phyloP scores from a whole-genome alignment of 331 rosid species.

The Acacia concinna region DNA sequence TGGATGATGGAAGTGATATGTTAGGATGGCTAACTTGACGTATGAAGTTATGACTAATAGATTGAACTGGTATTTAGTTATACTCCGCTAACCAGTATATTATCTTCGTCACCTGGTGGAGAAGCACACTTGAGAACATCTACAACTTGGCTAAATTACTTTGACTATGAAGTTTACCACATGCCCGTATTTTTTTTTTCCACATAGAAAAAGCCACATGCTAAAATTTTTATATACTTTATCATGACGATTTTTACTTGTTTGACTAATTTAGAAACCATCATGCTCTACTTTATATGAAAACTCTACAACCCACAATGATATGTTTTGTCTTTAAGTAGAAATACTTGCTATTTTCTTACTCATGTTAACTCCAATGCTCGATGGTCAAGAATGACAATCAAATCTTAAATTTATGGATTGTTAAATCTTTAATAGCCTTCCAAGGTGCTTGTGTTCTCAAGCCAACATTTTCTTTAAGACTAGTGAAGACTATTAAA shows the following conservation, averaged over 20 bases:
- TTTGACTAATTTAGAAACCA: not conserved
- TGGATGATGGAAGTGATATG: not conserved
- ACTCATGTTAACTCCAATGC: not conserved
- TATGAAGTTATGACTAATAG: not conserved
- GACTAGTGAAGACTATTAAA: constrained; percentile 6
- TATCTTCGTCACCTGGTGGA: not conserved
- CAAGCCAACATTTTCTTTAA: not conserved
- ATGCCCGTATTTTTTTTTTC: not conserved
- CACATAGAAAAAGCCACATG: not conserved
- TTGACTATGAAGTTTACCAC: not conserved
- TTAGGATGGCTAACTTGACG: not conserved
- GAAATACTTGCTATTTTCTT: not conserved
- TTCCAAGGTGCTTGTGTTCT: not conserved
- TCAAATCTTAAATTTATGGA: not conserved
- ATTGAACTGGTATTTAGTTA: not conserved
- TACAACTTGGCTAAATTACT: not conserved
- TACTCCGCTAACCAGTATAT: not conserved
- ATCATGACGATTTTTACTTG: not conserved
- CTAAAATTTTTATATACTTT: not conserved
- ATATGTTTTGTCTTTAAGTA: not conserved
- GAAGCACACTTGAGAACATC: constrained; percentile 8
- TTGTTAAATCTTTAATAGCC: not conserved
- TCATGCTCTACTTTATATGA: not conserved
- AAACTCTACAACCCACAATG: not conserved
- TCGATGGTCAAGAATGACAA: not conserved